Base-by-base conservation (phyloP, 2,329 filamentous ascomycete genomes). In the Helotiales sp. region DNA sequence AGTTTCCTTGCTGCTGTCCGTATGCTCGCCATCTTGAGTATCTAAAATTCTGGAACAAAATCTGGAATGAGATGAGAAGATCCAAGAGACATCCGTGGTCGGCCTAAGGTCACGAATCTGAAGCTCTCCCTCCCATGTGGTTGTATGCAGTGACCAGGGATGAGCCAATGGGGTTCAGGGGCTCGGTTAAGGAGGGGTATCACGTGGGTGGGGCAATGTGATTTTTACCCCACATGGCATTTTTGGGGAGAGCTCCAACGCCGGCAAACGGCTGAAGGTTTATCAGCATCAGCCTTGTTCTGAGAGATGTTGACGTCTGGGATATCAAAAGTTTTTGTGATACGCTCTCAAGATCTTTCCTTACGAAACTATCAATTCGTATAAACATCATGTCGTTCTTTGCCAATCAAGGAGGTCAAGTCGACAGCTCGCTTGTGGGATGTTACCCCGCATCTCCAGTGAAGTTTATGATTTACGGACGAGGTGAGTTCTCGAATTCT, bases 391-490 rank as follows among this genome's bases (percentile, higher is more conserved):
- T 71, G 69, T 69, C 69, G 26, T 59, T 70, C 20, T 60, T 65
- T 28, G 64, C 67, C 24, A 61, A 54, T 22, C 54, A 49, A 37
- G 64, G 61, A 32, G 68, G 40, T 32, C 61, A 70, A 54, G 63
- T 69, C 15, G 68, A 70, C 32, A 70, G 66, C 40, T 68, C 69
- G 2, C 52, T 71, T 17, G 40, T 37, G 30, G 71, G 71, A 15
- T 47, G 55, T n/a, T 72, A 72, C 34, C 50, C 63, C 6, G 71
- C 71, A 43, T 69, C 69, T 22, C 71, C 71, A 8, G 43, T 71
- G 2, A 66, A 64, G 26, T 70, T 61, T 28, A 72, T 72, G 71
- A 69, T 72, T 6, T 72, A 72, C 50, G 71, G 71, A 6, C 66
- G 68, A 69, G 71, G 71, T 72, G 54, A 22, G 63, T 17, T 49